A percentile compares a stretch with the other conserved stretches of the same genome.
Conservation (phyloP, 345 rosid genomes). For the Balakata baccata region DNA sequence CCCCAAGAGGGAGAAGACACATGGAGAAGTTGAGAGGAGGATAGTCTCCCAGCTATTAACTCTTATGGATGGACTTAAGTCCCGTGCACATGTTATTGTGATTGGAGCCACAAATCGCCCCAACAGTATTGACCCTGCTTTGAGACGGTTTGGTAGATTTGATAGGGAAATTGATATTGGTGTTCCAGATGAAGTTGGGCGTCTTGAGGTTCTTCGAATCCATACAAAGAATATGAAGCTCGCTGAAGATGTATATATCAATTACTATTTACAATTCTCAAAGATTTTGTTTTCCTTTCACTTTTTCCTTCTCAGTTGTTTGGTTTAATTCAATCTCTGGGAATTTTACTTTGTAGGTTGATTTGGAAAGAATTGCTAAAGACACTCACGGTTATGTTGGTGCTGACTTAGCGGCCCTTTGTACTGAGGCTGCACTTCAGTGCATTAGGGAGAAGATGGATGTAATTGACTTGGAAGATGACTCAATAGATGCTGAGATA, state of each 20-base stretch:
- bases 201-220: conserved; percentile 95
- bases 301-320: not conserved
- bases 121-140: conserved; percentile 89
- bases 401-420: conserved; percentile 94
- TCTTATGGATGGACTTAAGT: conserved; percentile 91
- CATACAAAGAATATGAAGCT: conserved; percentile 99
- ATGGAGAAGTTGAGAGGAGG: conserved; percentile 97
- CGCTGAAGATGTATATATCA: conserved; percentile 65
- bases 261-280: not conserved
- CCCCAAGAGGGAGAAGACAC: conserved; percentile 91
- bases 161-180: conserved; percentile 95
- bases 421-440: conserved; percentile 97
- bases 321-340: not conserved
- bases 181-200: conserved; percentile 97
- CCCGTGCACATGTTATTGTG: conserved; percentile 90
- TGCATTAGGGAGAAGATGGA: conserved; percentile 99
- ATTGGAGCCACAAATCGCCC: conserved; percentile 99
- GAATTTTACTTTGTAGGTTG: conserved; percentile 50
- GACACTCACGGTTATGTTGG: conserved; percentile 98
- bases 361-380: conserved; percentile 81
- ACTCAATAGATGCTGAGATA: conserved; percentile 83
- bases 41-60: conserved; percentile 93
- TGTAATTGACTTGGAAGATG: conserved; percentile 96
- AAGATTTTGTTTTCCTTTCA: not conserved
- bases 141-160: conserved; percentile 92